Conservation (phyloP, 2,329 filamentous ascomycete genomes). For the Penicillium sp. region DNA sequence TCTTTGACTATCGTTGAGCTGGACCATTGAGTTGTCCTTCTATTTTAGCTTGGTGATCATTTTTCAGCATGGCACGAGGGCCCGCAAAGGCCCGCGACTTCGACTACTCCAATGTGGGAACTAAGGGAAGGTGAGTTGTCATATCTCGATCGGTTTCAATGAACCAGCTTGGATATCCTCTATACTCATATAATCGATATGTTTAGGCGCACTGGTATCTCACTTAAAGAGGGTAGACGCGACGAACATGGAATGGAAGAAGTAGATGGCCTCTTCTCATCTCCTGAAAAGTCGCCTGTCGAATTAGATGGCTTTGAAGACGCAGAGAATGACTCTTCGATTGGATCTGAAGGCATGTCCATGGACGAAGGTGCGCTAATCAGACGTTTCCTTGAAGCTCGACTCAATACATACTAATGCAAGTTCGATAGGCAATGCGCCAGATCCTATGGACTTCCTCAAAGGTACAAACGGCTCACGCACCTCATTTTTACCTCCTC, state of each 20-base stretch:
- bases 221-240: constrained; percentile 73
- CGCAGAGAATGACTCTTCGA: constrained; percentile 46
- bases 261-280: constrained; percentile 84
- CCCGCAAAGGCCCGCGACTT: constrained; percentile 45
- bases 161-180: neutral
- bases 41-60: constrained; percentile 16
- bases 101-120: constrained; percentile 51
- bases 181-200: constrained; percentile 19
- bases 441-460: constrained; percentile 44
- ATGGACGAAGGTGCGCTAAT: constrained; percentile 58
- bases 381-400: neutral
- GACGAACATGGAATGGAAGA: constrained; percentile 93
- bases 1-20: neutral
- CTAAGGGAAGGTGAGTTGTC: constrained; percentile 45
- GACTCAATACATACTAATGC: constrained; percentile 9
- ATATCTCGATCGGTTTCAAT: constrained; percentile 3
- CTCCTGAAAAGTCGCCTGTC: constrained; percentile 65
- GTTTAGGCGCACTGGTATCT: constrained; percentile 82
- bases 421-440: constrained; percentile 37
- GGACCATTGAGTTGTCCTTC: neutral
- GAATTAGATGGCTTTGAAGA: constrained; percentile 32
- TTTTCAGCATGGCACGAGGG: constrained; percentile 41
- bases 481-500: constrained; percentile 38
- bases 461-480: constrained; percentile 35
- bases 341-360: constrained; percentile 61